A percentile compares a stretch with the other conserved stretches of the same genome.
These are phyloP conservation scores for Boletus rufocinnamomeus DNA, from an alignment of 768 basidiomycete species.

Conservation along the genomic window DNA sequence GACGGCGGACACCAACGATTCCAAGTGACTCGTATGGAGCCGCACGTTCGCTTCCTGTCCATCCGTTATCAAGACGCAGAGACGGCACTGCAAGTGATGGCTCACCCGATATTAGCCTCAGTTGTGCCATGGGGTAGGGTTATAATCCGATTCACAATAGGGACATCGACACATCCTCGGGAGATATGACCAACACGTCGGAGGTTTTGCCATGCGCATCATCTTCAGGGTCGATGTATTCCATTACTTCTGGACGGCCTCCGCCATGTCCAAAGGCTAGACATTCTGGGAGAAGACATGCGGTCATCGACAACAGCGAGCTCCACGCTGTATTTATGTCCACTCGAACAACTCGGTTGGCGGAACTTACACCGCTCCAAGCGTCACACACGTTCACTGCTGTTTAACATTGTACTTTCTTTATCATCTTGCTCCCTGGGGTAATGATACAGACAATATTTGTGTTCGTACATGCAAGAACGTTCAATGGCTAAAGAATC, in stretches of 20 bases:
- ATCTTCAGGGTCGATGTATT: neutral
- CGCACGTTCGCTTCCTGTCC: neutral
- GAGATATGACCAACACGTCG: too few relatives aligned
- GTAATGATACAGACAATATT: constrained; percentile 25
- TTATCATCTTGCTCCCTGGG: constrained; percentile 7
- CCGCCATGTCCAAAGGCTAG: neutral
- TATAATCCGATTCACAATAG: neutral
- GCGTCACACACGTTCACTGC: neutral
- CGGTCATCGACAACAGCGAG: neutral
- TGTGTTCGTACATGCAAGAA: constrained; percentile 25
- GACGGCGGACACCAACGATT: neutral
- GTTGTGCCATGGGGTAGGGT: neutral
- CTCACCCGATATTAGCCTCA: too few relatives aligned
- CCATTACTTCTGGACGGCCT: neutral
- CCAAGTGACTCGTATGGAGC: too few relatives aligned
- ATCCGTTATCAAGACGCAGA: neutral
- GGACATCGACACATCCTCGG: neutral
- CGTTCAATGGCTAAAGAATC: constrained; percentile 6
- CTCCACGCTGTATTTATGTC: neutral
- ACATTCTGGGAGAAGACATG: neutral
- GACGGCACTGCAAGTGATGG: neutral
- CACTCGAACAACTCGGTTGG: neutral
- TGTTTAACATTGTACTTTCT: constrained; percentile 4
- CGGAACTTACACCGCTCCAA: neutral
- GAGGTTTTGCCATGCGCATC: neutral